Evolutionary conservation across 768 basidiomycete genomes (phyloP).

Genomic region (Amanita rimosa): DNA sequence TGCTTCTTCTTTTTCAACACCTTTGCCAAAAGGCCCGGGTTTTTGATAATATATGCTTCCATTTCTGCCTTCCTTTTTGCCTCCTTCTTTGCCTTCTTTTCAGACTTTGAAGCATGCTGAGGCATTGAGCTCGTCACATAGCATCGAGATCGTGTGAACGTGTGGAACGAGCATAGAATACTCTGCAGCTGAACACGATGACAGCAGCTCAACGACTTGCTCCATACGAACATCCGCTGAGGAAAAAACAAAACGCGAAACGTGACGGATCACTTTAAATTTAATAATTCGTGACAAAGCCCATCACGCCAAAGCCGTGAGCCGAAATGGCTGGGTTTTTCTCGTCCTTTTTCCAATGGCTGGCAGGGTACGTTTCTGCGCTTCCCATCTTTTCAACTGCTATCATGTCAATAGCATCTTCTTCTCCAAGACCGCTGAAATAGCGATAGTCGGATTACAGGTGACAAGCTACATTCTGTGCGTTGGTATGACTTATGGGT

Average conservation of each 20-base stretch:
- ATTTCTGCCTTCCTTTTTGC: too few species aligned
- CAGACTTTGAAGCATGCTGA: neutral
- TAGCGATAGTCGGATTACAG: slow-evolving; percentile 88
- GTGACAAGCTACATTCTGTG: slow-evolving; percentile 21
- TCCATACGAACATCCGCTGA: slow-evolving; percentile 5
- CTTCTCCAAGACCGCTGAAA: slow-evolving; percentile 80
- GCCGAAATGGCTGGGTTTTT: slow-evolving; percentile 28
- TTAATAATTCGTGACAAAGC: too few species aligned
- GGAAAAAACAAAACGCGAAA: neutral
- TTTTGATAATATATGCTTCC: neutral
- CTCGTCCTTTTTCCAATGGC: slow-evolving; percentile 32
- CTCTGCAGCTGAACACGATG: neutral
- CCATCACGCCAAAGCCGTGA: too few species aligned
- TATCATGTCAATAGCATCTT: slow-evolving; percentile 44
- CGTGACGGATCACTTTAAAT: neutral
- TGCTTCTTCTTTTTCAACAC: neutral
- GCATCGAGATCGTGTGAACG: neutral
- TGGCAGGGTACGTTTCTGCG: slow-evolving; percentile 24
- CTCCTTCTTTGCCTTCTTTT: neutral
- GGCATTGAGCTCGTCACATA: neutral
- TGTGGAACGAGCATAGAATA: neutral
- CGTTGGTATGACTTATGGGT: neutral
- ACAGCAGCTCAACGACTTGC: neutral
- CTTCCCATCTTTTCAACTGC: neutral
- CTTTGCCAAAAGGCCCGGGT: too few species aligned